These are phyloP conservation scores for Fusarium sp. DNA, from an alignment of 2,329 filamentous ascomycete genomes.

Conservation along the genomic window DNA sequence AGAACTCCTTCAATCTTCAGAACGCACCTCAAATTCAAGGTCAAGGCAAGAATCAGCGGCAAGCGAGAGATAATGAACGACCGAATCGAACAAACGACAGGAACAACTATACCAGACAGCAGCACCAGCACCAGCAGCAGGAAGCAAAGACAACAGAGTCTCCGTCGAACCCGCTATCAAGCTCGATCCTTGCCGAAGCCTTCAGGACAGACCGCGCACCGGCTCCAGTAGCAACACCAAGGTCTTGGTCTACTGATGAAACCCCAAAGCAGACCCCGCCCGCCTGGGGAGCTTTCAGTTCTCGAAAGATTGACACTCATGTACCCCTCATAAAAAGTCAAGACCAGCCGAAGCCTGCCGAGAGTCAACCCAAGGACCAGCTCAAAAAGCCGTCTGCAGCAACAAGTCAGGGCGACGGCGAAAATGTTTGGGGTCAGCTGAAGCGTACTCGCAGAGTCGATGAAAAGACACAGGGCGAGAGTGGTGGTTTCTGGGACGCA, in stretches of 20 bases:
- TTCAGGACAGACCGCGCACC: slow-evolving; percentile 46
- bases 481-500: slow-evolving; percentile 38
- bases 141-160: background rate
- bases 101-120: background rate
- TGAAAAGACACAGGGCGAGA: background rate
- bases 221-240: slow-evolving; percentile 41
- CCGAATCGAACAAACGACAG: background rate
- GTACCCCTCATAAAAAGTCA: background rate
- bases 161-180: slow-evolving; percentile 35
- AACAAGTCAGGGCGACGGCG: background rate
- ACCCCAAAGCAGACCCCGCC: slow-evolving; percentile 5
- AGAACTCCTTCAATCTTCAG: background rate
- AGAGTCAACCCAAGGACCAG: background rate
- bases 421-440: slow-evolving; percentile 42
- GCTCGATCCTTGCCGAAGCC: slow-evolving; percentile 48
- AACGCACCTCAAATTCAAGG: slow-evolving; percentile 5
- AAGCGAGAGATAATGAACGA: background rate
- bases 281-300: slow-evolving; percentile 41
- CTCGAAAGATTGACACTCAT: slow-evolving; percentile 33
- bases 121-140: slow-evolving; percentile 12
- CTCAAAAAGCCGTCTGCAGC: background rate
- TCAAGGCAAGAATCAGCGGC: slow-evolving; percentile 4
- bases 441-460: slow-evolving; percentile 29
- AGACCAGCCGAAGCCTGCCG: background rate
- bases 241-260: slow-evolving; percentile 39